phyloP scores from a whole-genome alignment of 202 grass and related monocot species.

The Thinopyrum obtusiflorum region DNA sequence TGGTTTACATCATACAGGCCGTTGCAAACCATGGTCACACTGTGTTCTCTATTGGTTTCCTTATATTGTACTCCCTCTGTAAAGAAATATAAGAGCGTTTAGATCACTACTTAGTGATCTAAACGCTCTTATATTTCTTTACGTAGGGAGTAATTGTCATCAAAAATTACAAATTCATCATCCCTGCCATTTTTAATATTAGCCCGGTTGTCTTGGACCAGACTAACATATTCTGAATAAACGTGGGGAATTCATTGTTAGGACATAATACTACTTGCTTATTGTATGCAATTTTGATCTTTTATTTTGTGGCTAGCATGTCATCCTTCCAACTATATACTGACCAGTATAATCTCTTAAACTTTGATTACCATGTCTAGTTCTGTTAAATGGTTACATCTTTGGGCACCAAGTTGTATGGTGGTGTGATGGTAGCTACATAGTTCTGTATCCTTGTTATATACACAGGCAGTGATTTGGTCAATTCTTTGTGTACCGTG shows the following conservation, averaged over 20 bases:
- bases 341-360: conserved; percentile 8
- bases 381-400: conserved; percentile 24
- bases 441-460: background rate
- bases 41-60: conserved; percentile 9
- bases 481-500: background rate
- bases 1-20: background rate
- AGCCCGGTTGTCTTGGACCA: conserved; percentile 18
- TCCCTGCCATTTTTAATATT: conserved; percentile 12
- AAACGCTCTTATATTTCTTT: too few relatives aligned
- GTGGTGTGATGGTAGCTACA: background rate
- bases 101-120: too few relatives aligned
- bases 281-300: background rate
- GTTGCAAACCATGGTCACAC: background rate
- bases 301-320: background rate
- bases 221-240: conserved; percentile 8
- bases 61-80: too few relatives aligned
- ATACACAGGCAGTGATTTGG: background rate
- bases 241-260: conserved; percentile 10
- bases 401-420: conserved; percentile 11
- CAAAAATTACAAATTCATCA: background rate
- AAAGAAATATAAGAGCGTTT: too few relatives aligned
- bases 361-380: background rate
- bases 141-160: conserved; percentile 3
- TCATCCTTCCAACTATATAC: conserved; percentile 3
- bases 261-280: background rate